phyloP scores from a whole-genome alignment of 352 stramenopile species.

The Globisporangium polare region DNA sequence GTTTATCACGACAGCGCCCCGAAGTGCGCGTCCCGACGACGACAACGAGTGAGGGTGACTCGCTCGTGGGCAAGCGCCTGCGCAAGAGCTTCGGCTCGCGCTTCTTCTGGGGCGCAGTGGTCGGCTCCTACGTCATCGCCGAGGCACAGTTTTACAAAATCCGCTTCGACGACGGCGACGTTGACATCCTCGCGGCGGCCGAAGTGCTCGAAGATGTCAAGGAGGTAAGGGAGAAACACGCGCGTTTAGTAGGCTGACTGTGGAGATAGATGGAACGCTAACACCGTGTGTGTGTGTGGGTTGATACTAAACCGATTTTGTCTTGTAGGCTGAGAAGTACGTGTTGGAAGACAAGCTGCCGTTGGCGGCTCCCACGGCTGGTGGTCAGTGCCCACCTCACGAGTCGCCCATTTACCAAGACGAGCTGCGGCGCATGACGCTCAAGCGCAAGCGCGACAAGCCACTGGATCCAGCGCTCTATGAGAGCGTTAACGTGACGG shows the following conservation, averaged over 20 bases:
- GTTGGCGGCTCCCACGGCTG: background rate
- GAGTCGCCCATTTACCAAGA: slow-evolving; percentile 17
- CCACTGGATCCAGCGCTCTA: background rate
- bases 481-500: slow-evolving; percentile 26
- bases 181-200: slow-evolving; percentile 57
- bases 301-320: background rate
- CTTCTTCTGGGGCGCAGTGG: slow-evolving; percentile 58
- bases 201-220: slow-evolving; percentile 51
- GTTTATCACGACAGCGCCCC: background rate
- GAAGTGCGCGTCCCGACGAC: background rate
- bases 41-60: slow-evolving; percentile 2
- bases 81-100: slow-evolving; percentile 68
- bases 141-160: slow-evolving; percentile 71
- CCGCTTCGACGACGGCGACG: slow-evolving; percentile 78
- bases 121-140: slow-evolving; percentile 50
- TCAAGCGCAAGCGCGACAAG: slow-evolving; percentile 49
- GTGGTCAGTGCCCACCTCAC: background rate
- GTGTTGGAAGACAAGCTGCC: slow-evolving; percentile 23
- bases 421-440: slow-evolving; percentile 23
- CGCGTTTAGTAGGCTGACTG: background rate
- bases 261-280: background rate
- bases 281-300: background rate
- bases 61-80: slow-evolving; percentile 37
- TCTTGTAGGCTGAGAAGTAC: slow-evolving; percentile 19
- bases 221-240: slow-evolving; percentile 14